Conservation (phyloP, 2,329 filamentous ascomycete species). For the Verticillium nonalfalfae region DNA sequence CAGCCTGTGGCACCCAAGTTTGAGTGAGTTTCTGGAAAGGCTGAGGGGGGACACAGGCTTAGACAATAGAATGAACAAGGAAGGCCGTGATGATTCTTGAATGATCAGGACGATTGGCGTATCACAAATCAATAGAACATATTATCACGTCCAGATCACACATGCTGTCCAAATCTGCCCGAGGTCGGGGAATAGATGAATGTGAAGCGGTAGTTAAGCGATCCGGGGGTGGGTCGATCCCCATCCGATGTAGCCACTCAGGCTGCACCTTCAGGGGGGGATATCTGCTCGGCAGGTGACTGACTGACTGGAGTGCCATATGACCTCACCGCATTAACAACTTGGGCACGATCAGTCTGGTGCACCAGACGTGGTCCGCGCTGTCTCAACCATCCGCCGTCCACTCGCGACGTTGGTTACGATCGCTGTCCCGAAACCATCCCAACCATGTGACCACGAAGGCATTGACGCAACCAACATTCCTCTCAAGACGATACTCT, state of each 20-base stretch:
- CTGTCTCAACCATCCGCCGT: neutral
- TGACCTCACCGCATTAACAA: slow-evolving; percentile 1
- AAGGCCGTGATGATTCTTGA: neutral
- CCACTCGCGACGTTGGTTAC: neutral
- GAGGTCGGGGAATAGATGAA: neutral
- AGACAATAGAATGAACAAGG: neutral
- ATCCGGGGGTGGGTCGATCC: neutral
- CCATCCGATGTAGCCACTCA: neutral
- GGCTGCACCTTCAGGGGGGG: neutral
- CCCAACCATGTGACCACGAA: neutral
- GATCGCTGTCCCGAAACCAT: neutral
- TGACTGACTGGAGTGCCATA: neutral
- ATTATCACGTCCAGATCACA: neutral
- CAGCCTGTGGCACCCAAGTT: slow-evolving; percentile 12
- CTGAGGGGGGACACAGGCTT: too few species aligned
- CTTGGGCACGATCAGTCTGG: neutral
- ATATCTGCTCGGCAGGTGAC: neutral
- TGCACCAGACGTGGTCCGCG: neutral
- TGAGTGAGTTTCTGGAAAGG: neutral
- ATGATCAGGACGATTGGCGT: neutral
- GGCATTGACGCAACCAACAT: neutral
- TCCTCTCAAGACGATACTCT: neutral
- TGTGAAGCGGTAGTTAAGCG: neutral
- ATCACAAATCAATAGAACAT: neutral
- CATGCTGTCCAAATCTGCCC: too few species aligned